Evolutionary conservation across 257 asterid genomes (phyloP), one percentile per base, ranked within the genome.

Genomic region (Forsythia viridissima): DNA sequence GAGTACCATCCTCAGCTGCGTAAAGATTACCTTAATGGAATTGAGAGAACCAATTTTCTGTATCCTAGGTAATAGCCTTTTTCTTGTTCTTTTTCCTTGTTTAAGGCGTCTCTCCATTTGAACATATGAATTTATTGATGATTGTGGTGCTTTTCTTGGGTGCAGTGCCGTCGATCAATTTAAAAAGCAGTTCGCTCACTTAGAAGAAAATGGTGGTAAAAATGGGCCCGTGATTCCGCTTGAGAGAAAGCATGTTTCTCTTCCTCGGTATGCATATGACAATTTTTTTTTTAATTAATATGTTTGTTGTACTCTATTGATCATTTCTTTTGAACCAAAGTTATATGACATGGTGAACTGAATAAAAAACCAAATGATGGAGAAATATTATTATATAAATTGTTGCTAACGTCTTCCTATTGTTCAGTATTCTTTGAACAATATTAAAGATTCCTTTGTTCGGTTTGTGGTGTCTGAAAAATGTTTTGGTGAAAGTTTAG

Each of bases 1-100:
- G 97, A 93, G 80, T 91, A 93, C 80, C 97, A 93, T 87, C 97
- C 97, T 80, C 97, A 91, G 88, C 90, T 91, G 71, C 87, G 86
- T 84, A 87, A 91, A 86, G 97, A 93, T 84, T 89, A 90, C 83
- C 61, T 89, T 79, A 90, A 87, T 74, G 97, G 97, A 70, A 75
- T 85, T 68, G 97, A 88, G 83, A 82, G 92, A 85, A 81, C 97
- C 46, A 90, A 85, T 71, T 93, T 88, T 80, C 87, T 90, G 44
- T 93, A 93, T 82, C 97, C 97, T 5, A 93, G 97, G 97, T 93
- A 55, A 21, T 61, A n/a, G 52, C 3, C 43, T 70, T 18, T 82
- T 76, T 51, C 52, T 70, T 13, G 74, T 63, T 11, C 8, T 24
- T 71, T 43, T 18, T 15, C 11, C 61, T 70, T 75, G 38, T 70